Conservation (phyloP, 2,329 filamentous ascomycete species). For the Phaeomoniella chlamydospora region DNA sequence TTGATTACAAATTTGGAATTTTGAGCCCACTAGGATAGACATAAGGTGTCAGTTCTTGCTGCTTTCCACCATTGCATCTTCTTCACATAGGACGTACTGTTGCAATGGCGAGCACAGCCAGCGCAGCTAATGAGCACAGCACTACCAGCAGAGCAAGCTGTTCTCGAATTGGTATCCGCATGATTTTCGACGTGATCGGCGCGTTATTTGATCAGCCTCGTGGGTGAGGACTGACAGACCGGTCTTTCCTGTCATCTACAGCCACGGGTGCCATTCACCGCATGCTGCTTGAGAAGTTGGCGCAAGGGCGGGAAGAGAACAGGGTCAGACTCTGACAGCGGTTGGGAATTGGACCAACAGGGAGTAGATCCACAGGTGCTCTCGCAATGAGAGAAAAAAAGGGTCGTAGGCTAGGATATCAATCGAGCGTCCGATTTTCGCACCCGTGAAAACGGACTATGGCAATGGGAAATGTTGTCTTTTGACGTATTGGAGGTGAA, state of each 20-base stretch:
- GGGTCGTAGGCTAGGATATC: too few relatives aligned
- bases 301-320: too few relatives aligned
- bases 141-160: slow-evolving; percentile 74
- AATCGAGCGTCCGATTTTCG: too few relatives aligned
- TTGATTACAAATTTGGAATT: slow-evolving; percentile 46
- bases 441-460: too few relatives aligned
- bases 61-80: not conserved
- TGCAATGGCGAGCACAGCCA: slow-evolving; percentile 68
- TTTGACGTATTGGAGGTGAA: too few relatives aligned
- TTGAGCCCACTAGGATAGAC: slow-evolving; percentile 44
- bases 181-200: slow-evolving; percentile 20
- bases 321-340: too few relatives aligned
- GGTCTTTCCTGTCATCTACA: not conserved
- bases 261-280: too few relatives aligned
- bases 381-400: too few relatives aligned
- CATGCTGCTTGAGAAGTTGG: too few relatives aligned
- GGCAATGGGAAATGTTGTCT: too few relatives aligned
- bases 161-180: slow-evolving; percentile 78
- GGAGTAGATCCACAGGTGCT: too few relatives aligned
- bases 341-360: too few relatives aligned
- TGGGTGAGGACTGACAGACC: not conserved
- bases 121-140: slow-evolving; percentile 55
- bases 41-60: slow-evolving; percentile 34
- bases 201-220: not conserved
- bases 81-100: slow-evolving; percentile 26